phyloP scores from a whole-genome alignment of 176 grass and related monocot species.

The Aegilops longissima region DNA sequence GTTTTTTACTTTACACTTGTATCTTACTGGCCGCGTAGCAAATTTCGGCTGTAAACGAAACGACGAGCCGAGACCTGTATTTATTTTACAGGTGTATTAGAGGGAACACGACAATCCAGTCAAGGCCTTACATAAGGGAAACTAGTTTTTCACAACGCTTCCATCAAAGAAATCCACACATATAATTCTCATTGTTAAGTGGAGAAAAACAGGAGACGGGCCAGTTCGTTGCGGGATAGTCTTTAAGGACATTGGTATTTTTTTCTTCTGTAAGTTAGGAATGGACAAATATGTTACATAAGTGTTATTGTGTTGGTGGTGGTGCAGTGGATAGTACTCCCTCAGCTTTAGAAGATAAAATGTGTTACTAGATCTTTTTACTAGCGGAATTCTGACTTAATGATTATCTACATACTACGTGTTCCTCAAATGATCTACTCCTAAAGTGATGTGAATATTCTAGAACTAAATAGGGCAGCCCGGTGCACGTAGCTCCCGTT shows the following conservation, averaged over 20 bases:
- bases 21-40: no score
- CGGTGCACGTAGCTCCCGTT: no score
- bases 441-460: background rate
- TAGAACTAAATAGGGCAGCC: background rate
- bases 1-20: no score
- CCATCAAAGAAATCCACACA: background rate
- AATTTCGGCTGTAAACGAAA: no score
- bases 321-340: background rate
- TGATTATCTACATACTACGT: background rate
- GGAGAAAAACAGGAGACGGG: background rate
- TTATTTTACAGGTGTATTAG: no score
- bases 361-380: slow-evolving; percentile 8
- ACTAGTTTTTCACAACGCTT: background rate
- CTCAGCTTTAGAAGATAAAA: slow-evolving; percentile 9
- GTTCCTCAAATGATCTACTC: slow-evolving; percentile 8
- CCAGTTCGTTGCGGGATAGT: background rate
- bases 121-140: background rate
- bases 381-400: slow-evolving; percentile 8
- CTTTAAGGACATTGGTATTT: background rate
- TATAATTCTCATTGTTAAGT: background rate
- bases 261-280: background rate
- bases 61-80: no score
- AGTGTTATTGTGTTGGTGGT: background rate
- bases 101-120: no score
- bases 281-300: background rate